These are phyloP conservation scores for Craterostigma plantagineum DNA, from an alignment of 257 asterid genomes.

Conservation along the genomic window DNA sequence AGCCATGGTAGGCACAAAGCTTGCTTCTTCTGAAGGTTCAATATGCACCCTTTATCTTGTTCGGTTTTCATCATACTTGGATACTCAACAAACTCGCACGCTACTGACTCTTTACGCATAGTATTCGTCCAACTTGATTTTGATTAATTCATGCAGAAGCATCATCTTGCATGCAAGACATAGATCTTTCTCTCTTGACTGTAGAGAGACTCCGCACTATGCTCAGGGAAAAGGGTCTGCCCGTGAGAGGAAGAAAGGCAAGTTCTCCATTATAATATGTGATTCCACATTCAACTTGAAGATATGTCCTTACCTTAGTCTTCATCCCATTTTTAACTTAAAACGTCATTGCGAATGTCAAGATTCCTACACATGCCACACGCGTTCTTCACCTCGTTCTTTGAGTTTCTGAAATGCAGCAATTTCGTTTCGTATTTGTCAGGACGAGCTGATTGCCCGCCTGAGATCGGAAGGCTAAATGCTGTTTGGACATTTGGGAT, in stretches of 20 bases:
- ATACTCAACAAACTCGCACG: background rate
- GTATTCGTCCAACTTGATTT: background rate
- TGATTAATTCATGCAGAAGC: constrained; percentile 16
- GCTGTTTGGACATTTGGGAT: background rate
- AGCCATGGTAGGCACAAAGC: constrained; percentile 21
- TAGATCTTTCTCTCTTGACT: constrained; percentile 34
- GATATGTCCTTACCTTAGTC: background rate
- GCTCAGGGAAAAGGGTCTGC: constrained; percentile 49
- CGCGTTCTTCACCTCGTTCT: background rate
- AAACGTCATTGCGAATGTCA: background rate
- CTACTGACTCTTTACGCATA: background rate
- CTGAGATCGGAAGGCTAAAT: constrained; percentile 10
- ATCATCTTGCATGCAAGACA: constrained; percentile 12
- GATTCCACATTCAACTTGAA: too few relatives aligned
- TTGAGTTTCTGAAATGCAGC: background rate
- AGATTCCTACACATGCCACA: background rate
- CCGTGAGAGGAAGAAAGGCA: constrained; percentile 53
- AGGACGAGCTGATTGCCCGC: constrained; percentile 51
- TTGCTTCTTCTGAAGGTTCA: constrained; percentile 30
- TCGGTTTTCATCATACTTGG: too few relatives aligned
- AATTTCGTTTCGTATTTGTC: constrained; percentile 10
- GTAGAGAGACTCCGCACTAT: constrained; percentile 46
- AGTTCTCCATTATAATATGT: constrained; percentile 6
- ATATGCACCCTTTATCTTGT: background rate
- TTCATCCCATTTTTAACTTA: background rate